Base-by-base conservation (phyloP, 805 yeast species). In the Saturnispora gosingensis region DNA sequence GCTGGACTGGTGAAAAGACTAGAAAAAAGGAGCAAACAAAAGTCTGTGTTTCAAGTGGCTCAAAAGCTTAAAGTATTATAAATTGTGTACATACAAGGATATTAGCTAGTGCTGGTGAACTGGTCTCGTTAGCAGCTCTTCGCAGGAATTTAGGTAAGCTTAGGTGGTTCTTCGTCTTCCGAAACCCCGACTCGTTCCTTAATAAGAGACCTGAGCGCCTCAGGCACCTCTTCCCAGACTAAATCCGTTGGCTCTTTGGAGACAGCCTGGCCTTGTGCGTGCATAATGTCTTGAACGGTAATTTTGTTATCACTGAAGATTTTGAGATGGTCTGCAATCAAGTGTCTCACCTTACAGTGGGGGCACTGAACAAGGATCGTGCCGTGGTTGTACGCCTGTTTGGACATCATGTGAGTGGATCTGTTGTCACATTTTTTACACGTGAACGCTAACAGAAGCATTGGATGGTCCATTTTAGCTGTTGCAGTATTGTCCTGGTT, bases 281-380 rank as follows among this genome's bases (percentile, higher is more conserved):
- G 73, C 62, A 90, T 64, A 5, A 88, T 82, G 51, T 90, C 95
- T 62, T 88, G 87, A 34, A 90, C 70, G n/a, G 84, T 88, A 59
- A 87, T 76, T 56, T 76, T 73, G 25, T 79, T 72, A 65, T 90
- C 97, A n/a, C 82, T 79, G 62, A 90, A 89, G 32, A 90, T 86
- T 71, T 80, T 83, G 53, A 85, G 68, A 62, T 85, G 90, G 64
- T 91, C 98, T 0, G 97, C 96, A 40, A 91, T 90, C 62, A 91
- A 70, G 64, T 91, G 98, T 57, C 97, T 78, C 61, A 79, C 83
- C 57, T 83, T 76, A 66, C 98, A 91, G 15, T 89, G 86, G 0
- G 98, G 98, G 64, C 98, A 91, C 61, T 88, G 88, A 24, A 91
- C 84, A 48, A 88, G 69, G 3, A 91, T 96, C 0, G 96, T 83